Evolutionary conservation across 2,329 filamentous ascomycete genomes (phyloP).

Genomic region (Ophiostoma triangulosporum): DNA sequence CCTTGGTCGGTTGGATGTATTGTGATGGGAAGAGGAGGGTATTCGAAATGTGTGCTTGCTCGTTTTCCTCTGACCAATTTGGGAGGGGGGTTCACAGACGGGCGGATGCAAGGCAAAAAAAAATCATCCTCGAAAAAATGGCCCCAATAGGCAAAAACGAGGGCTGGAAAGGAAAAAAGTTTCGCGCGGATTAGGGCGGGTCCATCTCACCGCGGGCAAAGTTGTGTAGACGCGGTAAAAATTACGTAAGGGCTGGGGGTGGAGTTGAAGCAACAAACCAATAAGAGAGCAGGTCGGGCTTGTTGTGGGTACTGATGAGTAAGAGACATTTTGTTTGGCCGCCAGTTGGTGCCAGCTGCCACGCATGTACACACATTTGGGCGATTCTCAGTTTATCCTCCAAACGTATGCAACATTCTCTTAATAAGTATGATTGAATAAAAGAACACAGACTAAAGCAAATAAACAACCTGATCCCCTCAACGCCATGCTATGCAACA

Average conservation of each 20-base stretch:
- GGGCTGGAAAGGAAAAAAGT: constrained; percentile 11
- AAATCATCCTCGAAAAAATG: constrained; percentile 7
- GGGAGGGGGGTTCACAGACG: constrained; percentile 4
- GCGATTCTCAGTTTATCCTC: too few relatives aligned
- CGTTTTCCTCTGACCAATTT: constrained; percentile 8
- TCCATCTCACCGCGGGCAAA: constrained; percentile 1
- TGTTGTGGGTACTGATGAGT: too few relatives aligned
- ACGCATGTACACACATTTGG: too few relatives aligned
- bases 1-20: constrained; percentile 1
- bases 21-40: constrained; percentile 2
- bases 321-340: too few relatives aligned
- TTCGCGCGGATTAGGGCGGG: constrained; percentile 12
- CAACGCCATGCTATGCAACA: constrained; percentile 7
- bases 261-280: background rate
- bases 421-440: background rate
- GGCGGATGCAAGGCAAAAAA: constrained; percentile 9
- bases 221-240: constrained; percentile 13
- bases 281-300: background rate
- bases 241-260: constrained; percentile 16
- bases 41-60: constrained; percentile 4
- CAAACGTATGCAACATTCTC: background rate
- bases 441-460: too few relatives aligned
- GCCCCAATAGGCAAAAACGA: background rate
- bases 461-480: background rate
- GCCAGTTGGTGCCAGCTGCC: too few relatives aligned